A percentile compares a stretch with the other conserved stretches of the same genome.
Evolutionary conservation across 768 basidiomycete species (phyloP).

Genomic region (Clitopilus hobsonii): DNA sequence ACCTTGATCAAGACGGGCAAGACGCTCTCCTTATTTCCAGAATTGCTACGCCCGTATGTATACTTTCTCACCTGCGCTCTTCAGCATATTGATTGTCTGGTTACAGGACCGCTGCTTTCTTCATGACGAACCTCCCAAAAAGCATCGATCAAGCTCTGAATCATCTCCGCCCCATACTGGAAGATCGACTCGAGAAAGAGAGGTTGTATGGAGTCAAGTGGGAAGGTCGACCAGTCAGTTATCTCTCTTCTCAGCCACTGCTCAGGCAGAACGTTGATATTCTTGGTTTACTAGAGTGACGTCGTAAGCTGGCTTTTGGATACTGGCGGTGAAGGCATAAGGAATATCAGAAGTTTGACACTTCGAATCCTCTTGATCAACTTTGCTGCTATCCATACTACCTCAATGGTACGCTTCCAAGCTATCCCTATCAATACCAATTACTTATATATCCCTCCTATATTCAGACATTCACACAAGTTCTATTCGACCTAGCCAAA

Average conservation of each 20-base stretch:
- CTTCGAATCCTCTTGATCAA: conserved; percentile 20
- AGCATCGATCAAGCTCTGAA: conserved; percentile 18
- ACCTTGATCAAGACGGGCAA: conserved; percentile 25
- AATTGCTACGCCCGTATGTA: conserved; percentile 38
- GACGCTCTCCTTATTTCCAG: conserved; percentile 33
- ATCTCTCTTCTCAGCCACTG: background rate
- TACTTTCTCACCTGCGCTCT: conserved; percentile 8
- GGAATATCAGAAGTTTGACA: conserved; percentile 13
- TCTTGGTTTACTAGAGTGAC: conserved; percentile 16
- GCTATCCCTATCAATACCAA: background rate
- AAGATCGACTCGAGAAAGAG: conserved; percentile 24
- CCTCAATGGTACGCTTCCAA: conserved; percentile 13
- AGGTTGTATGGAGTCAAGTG: conserved; percentile 28
- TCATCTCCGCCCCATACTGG: conserved; percentile 25
- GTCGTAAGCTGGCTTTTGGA: conserved; percentile 25
- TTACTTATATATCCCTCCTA: background rate
- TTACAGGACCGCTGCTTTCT: conserved; percentile 18
- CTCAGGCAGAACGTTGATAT: background rate
- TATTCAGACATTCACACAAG: conserved; percentile 16
- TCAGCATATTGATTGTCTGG: conserved; percentile 9
- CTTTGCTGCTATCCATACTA: conserved; percentile 26
- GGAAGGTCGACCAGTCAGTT: conserved; percentile 27
- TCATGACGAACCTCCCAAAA: conserved; percentile 15
- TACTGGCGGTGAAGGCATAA: conserved; percentile 16
- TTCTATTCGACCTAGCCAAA: conserved; percentile 20